These are phyloP conservation scores for Botryosphaeria agaves DNA, from an alignment of 2,329 filamentous ascomycete species.

Conservation along the genomic window DNA sequence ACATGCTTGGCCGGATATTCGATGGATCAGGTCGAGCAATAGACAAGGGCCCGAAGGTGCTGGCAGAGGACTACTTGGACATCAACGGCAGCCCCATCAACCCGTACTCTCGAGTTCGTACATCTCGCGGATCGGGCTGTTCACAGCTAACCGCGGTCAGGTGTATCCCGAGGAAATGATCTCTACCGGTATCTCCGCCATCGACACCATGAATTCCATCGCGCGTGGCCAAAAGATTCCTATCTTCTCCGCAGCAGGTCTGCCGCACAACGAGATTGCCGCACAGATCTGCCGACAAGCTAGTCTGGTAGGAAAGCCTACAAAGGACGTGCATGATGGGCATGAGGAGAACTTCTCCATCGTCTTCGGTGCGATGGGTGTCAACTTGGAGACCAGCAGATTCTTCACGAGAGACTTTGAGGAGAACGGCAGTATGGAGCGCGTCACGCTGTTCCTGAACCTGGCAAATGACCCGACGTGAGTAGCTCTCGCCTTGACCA, in stretches of 20 bases:
- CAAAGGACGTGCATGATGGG: conserved; percentile 88
- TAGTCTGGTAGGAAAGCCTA: conserved; percentile 76
- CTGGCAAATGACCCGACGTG: conserved; percentile 97
- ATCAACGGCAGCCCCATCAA: conserved; percentile 99
- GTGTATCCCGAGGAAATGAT: conserved; percentile 99
- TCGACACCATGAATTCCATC: conserved; percentile 87
- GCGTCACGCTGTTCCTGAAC: conserved; percentile 94
- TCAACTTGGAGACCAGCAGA: conserved; percentile 95
- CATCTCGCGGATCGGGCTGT: background rate
- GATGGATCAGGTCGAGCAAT: conserved; percentile 96
- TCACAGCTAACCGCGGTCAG: conserved; percentile 24
- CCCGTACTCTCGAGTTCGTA: conserved; percentile 77
- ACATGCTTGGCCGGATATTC: conserved; percentile 98
- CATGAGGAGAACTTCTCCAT: conserved; percentile 99
- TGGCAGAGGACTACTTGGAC: conserved; percentile 95
- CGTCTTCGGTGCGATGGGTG: conserved; percentile 99
- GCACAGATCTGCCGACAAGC: conserved; percentile 98
- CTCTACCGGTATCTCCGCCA: conserved; percentile 95
- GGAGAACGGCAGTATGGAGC: conserved; percentile 97
- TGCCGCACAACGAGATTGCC: conserved; percentile 98
- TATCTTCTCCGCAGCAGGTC: conserved; percentile 95
- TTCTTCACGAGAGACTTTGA: conserved; percentile 99
- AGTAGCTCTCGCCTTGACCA: conserved; percentile 17
- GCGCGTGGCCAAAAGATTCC: conserved; percentile 99
- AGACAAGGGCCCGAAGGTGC: conserved; percentile 95